These are phyloP conservation scores for Carex pumila DNA, from an alignment of 176 grass and related monocot species.

Conservation along the genomic window DNA sequence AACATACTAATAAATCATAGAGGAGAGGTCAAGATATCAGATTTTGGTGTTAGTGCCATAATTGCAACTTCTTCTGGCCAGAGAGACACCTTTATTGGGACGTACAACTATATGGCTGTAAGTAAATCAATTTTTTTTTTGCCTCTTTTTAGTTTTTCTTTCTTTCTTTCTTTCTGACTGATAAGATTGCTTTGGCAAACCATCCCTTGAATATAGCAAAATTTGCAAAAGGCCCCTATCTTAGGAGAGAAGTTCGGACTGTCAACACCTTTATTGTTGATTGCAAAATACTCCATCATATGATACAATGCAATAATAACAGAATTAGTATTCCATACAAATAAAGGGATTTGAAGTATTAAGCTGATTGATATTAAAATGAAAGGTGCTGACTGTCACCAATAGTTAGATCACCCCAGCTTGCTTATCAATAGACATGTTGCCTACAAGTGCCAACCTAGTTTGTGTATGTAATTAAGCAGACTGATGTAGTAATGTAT, in stretches of 20 bases:
- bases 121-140: constrained; percentile 14
- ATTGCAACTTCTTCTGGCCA: constrained; percentile 67
- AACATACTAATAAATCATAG: constrained; percentile 96
- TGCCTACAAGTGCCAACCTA: neutral
- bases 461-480: neutral
- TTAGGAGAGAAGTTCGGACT: neutral
- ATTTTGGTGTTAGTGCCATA: constrained; percentile 95
- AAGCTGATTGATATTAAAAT: neutral
- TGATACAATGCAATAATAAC: neutral
- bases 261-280: neutral
- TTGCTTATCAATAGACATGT: neutral
- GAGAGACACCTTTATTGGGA: constrained; percentile 82
- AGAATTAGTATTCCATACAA: neutral
- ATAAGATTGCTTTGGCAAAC: neutral
- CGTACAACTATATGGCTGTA: constrained; percentile 90
- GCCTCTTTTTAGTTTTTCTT: neutral
- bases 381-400: neutral
- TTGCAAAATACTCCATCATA: neutral
- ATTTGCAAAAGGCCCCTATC: neutral
- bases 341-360: neutral
- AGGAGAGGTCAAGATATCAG: constrained; percentile 96
- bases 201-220: neutral
- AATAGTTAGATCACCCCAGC: neutral
- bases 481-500: neutral
- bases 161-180: neutral